phyloP scores from a whole-genome alignment of 2,329 filamentous ascomycete genomes.

The Phyllosticta ampelicida region DNA sequence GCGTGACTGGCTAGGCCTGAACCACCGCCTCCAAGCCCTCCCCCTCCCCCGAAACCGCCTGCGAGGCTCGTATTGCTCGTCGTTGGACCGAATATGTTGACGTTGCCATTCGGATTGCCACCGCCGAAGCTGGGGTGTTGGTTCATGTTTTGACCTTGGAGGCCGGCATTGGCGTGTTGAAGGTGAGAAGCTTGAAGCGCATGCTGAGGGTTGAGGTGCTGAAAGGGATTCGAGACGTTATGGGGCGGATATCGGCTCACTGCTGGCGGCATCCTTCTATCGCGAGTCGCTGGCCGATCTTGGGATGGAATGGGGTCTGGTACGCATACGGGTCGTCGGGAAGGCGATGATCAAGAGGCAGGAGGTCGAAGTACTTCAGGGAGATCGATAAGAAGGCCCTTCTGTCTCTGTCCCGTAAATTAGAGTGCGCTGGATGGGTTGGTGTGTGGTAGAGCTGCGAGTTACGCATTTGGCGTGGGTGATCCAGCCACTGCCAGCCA shows the following conservation, averaged over 20 bases:
- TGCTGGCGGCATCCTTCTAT: slow-evolving; percentile 44
- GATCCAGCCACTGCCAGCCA: too few species aligned
- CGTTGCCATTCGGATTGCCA: slow-evolving; percentile 48
- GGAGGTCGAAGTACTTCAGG: not conserved
- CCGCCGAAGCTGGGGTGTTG: slow-evolving; percentile 57
- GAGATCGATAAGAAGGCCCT: not conserved
- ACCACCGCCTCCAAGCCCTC: slow-evolving; percentile 40
- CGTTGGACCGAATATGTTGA: slow-evolving; percentile 41
- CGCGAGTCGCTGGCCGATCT: slow-evolving; percentile 8
- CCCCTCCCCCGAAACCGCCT: slow-evolving; percentile 46
- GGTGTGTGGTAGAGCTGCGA: not conserved
- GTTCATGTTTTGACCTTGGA: slow-evolving; percentile 44
- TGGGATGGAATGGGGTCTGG: slow-evolving; percentile 1
- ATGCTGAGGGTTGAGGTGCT: slow-evolving; percentile 42
- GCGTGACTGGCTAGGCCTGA: slow-evolving; percentile 78
- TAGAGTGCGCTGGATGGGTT: not conserved
- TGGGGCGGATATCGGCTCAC: slow-evolving; percentile 48
- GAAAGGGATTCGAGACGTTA: slow-evolving; percentile 49
- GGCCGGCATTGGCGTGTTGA: slow-evolving; percentile 29
- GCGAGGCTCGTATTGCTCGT: slow-evolving; percentile 43
- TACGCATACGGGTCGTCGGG: slow-evolving; percentile 8
- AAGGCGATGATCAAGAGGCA: slow-evolving; percentile 1
- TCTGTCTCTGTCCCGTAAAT: not conserved
- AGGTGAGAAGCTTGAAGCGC: slow-evolving; percentile 27
- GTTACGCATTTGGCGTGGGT: not conserved